These are phyloP conservation scores for Vinca minor DNA, from an alignment of 257 asterid genomes.

Conservation along the genomic window DNA sequence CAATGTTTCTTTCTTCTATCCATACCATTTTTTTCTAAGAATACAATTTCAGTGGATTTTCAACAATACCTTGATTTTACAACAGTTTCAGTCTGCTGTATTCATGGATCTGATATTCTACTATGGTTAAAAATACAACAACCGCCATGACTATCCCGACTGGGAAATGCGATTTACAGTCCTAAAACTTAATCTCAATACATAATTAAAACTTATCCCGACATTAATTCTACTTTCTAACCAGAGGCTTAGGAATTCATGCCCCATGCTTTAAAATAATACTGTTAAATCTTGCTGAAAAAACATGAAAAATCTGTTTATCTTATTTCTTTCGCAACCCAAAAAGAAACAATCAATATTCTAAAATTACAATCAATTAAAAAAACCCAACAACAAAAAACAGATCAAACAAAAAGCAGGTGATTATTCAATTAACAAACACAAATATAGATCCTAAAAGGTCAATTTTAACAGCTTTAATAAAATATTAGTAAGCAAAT, in stretches of 20 bases:
- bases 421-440: background rate
- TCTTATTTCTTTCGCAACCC: background rate
- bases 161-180: too few relatives aligned
- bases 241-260: background rate
- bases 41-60: too few relatives aligned
- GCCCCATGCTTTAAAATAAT: background rate
- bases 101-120: too few relatives aligned
- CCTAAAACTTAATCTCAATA: too few relatives aligned
- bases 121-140: too few relatives aligned
- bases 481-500: too few relatives aligned
- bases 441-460: conserved; percentile 8
- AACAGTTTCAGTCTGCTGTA: too few relatives aligned
- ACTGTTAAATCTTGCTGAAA: background rate
- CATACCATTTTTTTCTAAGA: too few relatives aligned
- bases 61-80: too few relatives aligned
- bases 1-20: too few relatives aligned
- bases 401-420: background rate
- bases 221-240: background rate
- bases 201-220: too few relatives aligned
- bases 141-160: too few relatives aligned
- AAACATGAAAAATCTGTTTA: background rate
- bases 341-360: background rate
- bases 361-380: background rate
- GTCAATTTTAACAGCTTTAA: background rate
- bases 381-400: background rate